These are phyloP conservation scores for Besnoitia besnoiti DNA, from an alignment of 169 alveolate genomes.

Conservation along the genomic window DNA sequence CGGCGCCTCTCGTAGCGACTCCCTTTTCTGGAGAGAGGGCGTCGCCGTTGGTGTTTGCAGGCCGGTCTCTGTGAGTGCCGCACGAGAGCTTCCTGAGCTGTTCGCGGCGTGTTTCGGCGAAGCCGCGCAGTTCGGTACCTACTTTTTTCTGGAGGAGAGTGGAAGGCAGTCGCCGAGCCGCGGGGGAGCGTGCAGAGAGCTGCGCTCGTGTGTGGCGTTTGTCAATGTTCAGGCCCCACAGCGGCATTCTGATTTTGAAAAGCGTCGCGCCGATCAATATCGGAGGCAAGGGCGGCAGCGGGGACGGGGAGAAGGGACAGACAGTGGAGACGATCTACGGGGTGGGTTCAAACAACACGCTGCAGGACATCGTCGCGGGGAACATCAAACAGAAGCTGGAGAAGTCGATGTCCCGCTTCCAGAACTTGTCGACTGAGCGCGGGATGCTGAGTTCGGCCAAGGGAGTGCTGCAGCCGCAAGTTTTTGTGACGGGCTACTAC, in stretches of 20 bases:
- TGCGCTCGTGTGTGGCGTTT: no score
- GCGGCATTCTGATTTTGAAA: slow-evolving; percentile 54
- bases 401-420: slow-evolving; percentile 46
- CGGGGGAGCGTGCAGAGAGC: no score
- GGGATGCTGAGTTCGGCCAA: slow-evolving; percentile 41
- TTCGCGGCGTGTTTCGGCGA: no score
- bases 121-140: no score
- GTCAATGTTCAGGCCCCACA: slow-evolving; percentile 50
- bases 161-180: no score
- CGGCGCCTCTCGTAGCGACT: no score
- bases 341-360: slow-evolving; percentile 31
- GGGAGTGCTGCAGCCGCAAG: slow-evolving; percentile 50
- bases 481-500: slow-evolving; percentile 57
- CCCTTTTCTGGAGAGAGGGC: no score
- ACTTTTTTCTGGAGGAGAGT: no score
- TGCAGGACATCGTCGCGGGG: slow-evolving; percentile 66
- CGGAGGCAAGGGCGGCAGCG: neutral
- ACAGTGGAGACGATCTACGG: slow-evolving; percentile 11
- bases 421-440: slow-evolving; percentile 29
- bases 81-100: no score
- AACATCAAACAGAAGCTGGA: slow-evolving; percentile 52
- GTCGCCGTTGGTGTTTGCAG: no score
- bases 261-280: neutral
- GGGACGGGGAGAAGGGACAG: neutral
- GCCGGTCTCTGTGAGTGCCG: no score